Evolutionary conservation across 306 rosid genomes (phyloP).

Genomic region (Sophora flavescens): DNA sequence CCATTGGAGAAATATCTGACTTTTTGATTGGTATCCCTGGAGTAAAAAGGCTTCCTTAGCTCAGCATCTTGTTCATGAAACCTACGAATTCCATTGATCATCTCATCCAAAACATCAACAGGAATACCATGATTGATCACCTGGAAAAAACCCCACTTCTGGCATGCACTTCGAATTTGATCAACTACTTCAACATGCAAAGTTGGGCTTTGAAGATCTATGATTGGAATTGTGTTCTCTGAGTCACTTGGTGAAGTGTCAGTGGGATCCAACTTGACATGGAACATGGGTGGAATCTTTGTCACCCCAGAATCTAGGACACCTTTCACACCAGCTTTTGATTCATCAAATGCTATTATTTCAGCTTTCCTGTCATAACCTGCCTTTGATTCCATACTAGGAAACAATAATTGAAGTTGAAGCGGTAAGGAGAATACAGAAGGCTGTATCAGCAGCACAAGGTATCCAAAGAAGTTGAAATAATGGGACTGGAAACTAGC

Average conservation of each 20-base stretch:
- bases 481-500: no score
- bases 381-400: constrained; percentile 4
- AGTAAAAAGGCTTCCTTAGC: neutral
- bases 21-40: constrained; percentile 28
- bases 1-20: constrained; percentile 42
- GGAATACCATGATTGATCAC: neutral
- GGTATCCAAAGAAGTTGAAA: no score
- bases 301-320: constrained; percentile 27
- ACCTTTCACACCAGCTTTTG: constrained; percentile 40
- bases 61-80: neutral
- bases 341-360: constrained; percentile 21
- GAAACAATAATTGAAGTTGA: neutral
- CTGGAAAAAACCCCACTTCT: neutral
- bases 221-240: neutral
- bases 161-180: neutral
- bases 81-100: neutral
- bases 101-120: neutral
- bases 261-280: no score
- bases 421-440: no score
- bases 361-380: constrained; percentile 27
- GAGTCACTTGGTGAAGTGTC: no score
- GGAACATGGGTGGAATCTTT: constrained; percentile 21
- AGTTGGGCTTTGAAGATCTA: neutral
- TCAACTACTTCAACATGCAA: neutral
- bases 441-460: no score